Base-by-base conservation (phyloP, 805 yeast species). In the Ogataea sp. region DNA sequence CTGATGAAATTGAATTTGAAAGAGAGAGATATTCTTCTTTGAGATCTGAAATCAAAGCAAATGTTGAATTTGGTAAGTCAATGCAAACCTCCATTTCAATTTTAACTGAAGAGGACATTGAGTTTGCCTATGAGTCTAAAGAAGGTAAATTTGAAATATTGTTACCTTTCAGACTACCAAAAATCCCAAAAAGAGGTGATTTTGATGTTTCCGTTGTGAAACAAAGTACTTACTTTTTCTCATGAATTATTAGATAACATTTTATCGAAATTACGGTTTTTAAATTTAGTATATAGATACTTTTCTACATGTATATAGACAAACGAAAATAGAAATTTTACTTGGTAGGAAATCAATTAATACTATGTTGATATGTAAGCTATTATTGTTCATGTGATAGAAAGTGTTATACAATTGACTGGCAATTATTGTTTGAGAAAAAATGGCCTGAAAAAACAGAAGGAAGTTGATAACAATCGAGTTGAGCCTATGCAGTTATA, bases 151-250 rank as follows among this genome's bases (percentile, higher is more conserved):
- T 67, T 31, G 70, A 67, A 40, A 67, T 82, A 2, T 62, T 85
- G 41, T 79, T 76, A 8, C 95, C 95, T 6, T 67, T 87, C 50
- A 62, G 58, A 33, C 65, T 87, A 45, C 94, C 95, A 0, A 70
- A 67, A 0, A 73, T 86, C 32, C 96, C 96, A 13, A 64, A 71
- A 37, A 80, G 75, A 58, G 98, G 97, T 37, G 79, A 78, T 15
- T 85, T 90, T 50, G 94, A 90, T 53, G 94, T 90, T 28, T 62
- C 65, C 30, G 73, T 72, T 42, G 81, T 89, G 32, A 71, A 72
- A 53, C 74, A 79, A 37, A 85, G 96, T 45, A 70, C 71, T 25
- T 90, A 90, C 60, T 90, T 90, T 71, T 90, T 90, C 50, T 59
- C 64, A 7, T 62, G 24, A 35, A n/a, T 17, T 23, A 23, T 23